phyloP scores from a whole-genome alignment of 1,284 basidiomycete genomes.

The Hemileia vastatrix region DNA sequence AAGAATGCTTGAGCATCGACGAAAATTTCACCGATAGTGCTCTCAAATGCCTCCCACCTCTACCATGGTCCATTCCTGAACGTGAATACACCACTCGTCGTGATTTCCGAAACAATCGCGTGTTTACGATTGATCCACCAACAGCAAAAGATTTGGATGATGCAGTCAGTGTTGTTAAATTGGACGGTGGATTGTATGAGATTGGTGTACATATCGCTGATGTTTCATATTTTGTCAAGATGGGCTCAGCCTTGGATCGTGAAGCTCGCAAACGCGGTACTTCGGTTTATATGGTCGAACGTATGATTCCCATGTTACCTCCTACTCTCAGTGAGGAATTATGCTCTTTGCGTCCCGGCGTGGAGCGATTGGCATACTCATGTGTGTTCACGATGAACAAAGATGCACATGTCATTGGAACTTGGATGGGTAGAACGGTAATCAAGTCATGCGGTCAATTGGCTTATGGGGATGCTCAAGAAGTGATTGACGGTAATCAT shows the following conservation, averaged over 20 bases:
- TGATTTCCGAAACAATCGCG: constrained; percentile 73
- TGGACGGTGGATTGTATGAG: constrained; percentile 92
- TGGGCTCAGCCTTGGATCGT: constrained; percentile 91
- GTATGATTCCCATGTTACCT: constrained; percentile 97
- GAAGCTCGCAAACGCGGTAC: constrained; percentile 93
- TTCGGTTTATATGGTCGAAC: constrained; percentile 97
- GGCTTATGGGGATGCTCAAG: constrained; percentile 93
- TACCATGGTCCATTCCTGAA: constrained; percentile 89
- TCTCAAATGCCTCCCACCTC: constrained; percentile 86
- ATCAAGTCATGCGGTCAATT: constrained; percentile 95
- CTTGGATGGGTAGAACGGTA: constrained; percentile 84
- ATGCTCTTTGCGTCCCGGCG: constrained; percentile 83
- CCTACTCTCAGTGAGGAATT: constrained; percentile 87
- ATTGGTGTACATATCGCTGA: constrained; percentile 99
- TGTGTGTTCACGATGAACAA: constrained; percentile 73
- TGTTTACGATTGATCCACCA: constrained; percentile 96
- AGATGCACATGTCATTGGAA: constrained; percentile 88
- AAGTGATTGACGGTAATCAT: constrained; percentile 80
- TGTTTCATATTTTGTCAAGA: constrained; percentile 88
- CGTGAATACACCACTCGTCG: constrained; percentile 71
- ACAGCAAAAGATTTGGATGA: constrained; percentile 98
- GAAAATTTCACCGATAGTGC: constrained; percentile 54
- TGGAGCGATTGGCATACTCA: constrained; percentile 90
- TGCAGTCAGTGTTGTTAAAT: constrained; percentile 78
- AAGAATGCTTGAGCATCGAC: no score